Evolutionary conservation across 345 rosid species (phyloP).

Genomic region (Boechera divaricarpa): DNA sequence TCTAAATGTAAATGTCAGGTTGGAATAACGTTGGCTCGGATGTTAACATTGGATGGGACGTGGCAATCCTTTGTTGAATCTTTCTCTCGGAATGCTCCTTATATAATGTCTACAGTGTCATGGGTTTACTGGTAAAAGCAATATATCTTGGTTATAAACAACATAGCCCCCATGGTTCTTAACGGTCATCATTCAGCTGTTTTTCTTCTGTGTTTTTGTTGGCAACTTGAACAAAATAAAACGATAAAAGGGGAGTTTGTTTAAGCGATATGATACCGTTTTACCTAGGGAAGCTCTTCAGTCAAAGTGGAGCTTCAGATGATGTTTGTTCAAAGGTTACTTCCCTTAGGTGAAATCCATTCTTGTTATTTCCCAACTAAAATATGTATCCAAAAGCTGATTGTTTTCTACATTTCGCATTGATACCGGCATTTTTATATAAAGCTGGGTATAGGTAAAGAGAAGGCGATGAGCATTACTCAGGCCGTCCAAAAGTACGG

Average conservation of each 20-base stretch:
- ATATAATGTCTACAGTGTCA: slow-evolving; percentile 66
- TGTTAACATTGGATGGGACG: slow-evolving; percentile 80
- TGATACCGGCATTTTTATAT: background rate
- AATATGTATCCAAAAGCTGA: background rate
- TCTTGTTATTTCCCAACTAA: slow-evolving; percentile 1
- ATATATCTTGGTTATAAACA: slow-evolving; percentile 18
- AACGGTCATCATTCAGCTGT: slow-evolving; percentile 13
- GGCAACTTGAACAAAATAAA: slow-evolving; percentile 19
- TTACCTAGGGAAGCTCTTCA: slow-evolving; percentile 80
- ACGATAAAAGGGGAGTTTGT: slow-evolving; percentile 79
- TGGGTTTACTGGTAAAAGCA: slow-evolving; percentile 89
- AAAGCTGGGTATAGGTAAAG: slow-evolving; percentile 79
- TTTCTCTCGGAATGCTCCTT: slow-evolving; percentile 64
- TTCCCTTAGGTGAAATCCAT: slow-evolving; percentile 30
- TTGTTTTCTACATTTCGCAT: background rate
- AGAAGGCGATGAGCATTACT: slow-evolving; percentile 65
- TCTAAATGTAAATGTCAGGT: slow-evolving; percentile 53
- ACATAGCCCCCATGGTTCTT: background rate
- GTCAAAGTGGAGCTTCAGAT: slow-evolving; percentile 69
- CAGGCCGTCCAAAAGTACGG: slow-evolving; percentile 68
- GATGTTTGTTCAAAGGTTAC: slow-evolving; percentile 84
- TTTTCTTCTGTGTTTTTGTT: slow-evolving; percentile 4
- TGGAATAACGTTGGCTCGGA: slow-evolving; percentile 74
- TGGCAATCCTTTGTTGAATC: slow-evolving; percentile 77
- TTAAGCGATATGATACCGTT: slow-evolving; percentile 96